Conservation (phyloP, 2,329 filamentous ascomycete species). For the Aspergillus ochraceoroseus region DNA sequence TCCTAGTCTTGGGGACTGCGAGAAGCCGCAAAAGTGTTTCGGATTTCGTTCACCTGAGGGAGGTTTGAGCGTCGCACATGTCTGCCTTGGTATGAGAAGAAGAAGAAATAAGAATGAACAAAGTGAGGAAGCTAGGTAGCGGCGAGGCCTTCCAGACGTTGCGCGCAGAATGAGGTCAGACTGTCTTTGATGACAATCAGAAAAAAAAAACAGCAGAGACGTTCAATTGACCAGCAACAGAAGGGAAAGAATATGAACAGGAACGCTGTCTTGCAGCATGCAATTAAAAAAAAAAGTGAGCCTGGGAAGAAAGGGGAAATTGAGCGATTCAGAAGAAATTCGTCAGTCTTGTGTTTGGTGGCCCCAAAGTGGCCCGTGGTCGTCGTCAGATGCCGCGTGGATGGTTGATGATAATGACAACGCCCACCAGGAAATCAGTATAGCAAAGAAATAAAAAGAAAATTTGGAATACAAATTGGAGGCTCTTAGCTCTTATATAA, state of each 20-base stretch:
- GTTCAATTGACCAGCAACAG: conserved; percentile 10
- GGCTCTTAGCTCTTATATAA: too few species aligned
- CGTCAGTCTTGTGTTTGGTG: too few species aligned
- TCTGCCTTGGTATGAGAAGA: conserved; percentile 7
- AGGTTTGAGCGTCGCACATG: conserved; percentile 10
- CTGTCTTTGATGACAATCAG: neutral
- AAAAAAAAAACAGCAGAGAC: conserved; percentile 1
- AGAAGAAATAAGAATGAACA: neutral
- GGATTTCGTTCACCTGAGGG: conserved; percentile 11
- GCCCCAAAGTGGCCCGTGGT: too few species aligned
- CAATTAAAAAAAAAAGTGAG: conserved; percentile 1
- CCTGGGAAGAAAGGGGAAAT: neutral
- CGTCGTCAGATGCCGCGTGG: conserved; percentile 8
- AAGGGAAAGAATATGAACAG: neutral
- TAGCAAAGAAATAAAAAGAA: too few species aligned
- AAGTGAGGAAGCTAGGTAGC: neutral
- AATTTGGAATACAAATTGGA: too few species aligned
- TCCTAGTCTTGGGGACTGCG: neutral
- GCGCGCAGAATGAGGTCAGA: conserved; percentile 8
- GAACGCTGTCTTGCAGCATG: conserved; percentile 2
- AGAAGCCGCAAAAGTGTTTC: neutral
- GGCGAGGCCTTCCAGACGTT: too few species aligned
- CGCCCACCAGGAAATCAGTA: too few species aligned
- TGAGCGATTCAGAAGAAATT: too few species aligned
- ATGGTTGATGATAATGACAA: too few species aligned